Percentiles rank a stretch among this genome's conserved stretches.
Evolutionary conservation across 164 flowering plant genomes (phyloP).

Genomic region (Piper longum): DNA sequence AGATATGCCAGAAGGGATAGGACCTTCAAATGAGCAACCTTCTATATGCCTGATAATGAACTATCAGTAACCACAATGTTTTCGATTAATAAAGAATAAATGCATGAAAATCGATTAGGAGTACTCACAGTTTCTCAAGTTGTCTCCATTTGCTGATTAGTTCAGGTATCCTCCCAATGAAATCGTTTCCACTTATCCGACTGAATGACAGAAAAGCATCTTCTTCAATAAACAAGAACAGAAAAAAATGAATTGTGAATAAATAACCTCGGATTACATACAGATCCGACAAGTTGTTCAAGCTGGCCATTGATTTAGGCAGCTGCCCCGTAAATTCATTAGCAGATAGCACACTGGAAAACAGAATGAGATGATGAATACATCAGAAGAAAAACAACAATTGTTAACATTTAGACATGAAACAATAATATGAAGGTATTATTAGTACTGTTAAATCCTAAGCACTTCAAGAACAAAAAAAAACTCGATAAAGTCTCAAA

Average conservation of each 20-base stretch:
- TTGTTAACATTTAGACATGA: too few species aligned
- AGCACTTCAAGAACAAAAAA: neutral
- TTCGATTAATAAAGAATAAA: neutral
- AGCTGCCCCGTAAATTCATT: constrained; percentile 54
- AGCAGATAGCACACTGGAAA: constrained; percentile 42
- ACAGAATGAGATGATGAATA: neutral
- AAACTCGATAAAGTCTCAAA: neutral
- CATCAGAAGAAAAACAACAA: neutral
- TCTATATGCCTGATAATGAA: constrained; percentile 39
- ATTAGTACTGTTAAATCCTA: neutral
- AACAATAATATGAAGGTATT: too few species aligned
- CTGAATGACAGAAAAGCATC: constrained; percentile 27
- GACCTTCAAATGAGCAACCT: constrained; percentile 63
- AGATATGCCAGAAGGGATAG: constrained; percentile 59
- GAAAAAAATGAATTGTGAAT: neutral
- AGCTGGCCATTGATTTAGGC: constrained; percentile 37
- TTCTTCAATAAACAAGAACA: neutral
- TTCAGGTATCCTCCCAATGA: constrained; percentile 63
- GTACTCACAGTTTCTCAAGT: constrained; percentile 40
- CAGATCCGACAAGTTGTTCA: constrained; percentile 48
- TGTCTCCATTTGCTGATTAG: constrained; percentile 58
- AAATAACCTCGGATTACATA: constrained; percentile 3
- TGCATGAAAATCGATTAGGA: neutral
- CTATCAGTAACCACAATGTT: neutral
- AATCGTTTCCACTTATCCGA: constrained; percentile 45